Base-by-base conservation (phyloP, 2,329 filamentous ascomycete genomes). In the Fusarium drepaniforme region DNA sequence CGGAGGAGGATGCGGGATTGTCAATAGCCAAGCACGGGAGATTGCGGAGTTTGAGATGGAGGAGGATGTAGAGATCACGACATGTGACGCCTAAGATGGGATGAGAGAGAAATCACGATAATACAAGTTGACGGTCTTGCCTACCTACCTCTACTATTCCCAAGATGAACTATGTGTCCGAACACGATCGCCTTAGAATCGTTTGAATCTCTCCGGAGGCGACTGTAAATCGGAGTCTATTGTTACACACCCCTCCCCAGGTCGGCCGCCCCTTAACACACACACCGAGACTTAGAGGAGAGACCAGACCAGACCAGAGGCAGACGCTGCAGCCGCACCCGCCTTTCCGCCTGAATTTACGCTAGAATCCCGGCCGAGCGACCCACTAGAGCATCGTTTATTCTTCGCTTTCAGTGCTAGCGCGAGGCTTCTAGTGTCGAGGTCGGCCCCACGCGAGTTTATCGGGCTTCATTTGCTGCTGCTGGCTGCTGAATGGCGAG, bases 381-480 rank as follows among this genome's bases (percentile, higher is more conserved):
- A 42, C 59, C 68, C 73, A 75, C 72, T 49, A 40, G 65, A n/a
- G 49, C 25, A 28, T 65, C 70, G 75, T 68, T 56, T 67, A 73
- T 59, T 57, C 56, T 66, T 67, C 74, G 57, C 67, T 73, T 73
- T 75, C 44, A 62, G 66, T 71, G 18, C 59, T 74, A 74, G 76
- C 58, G 61, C 51, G 12, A 42, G 37, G 44, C 28, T 30, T 66
- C 51, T 49, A 57, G 68, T 44, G 66, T 35, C 64, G n/a, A 44
- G 46, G 25, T 5, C 59, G 46, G 25, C 23, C 59, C 68, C 70
- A 68, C 69, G 70, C 74, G 64, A 74, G 69, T 77, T 72, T 72
- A 77, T 78, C 49, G 49, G 49, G 49, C 70, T 75, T 74, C 74
- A 73, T 73, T 64, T 51, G 68, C 38, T 67, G 68, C 38, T 67